Evolutionary conservation across 202 grass and related monocot genomes (phyloP), one percentile per base, ranked within the genome.

Genomic region (Miscanthus sacchariflorus): DNA sequence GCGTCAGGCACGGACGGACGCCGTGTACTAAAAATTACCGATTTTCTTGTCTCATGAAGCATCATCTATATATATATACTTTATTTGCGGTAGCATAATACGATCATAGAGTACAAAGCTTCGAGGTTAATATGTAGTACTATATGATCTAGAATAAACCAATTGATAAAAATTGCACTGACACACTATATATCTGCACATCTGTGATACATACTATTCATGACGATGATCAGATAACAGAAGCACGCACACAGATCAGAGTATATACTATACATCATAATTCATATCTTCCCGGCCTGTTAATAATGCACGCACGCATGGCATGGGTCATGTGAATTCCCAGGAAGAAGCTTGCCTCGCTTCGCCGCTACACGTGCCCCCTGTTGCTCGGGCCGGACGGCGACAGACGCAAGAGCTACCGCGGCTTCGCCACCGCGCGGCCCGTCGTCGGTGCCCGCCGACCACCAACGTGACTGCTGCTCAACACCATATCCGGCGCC

Each of bases 311-410:
- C 6, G 13, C 77, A 28, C 44, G 38, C n/a, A 43, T 19, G 6
- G 38, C n/a, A 42, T 19, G 6, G 17, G 3, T 9, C 56, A 42
- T 12, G 58, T 45, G 17, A 40, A 61, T 4, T 15, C 18, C 35
- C 0, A 3, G 12, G 23, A 45, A 15, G 5, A 25, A 9, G 18
- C 46, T 17, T 17, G 49, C 19, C 19, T 59, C 7, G 18, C 54
- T 9, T 14, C 12, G 11, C 28, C 24, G 17, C 70, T 90, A 86
- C 44, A 77, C 12, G 68, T 87, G 89, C 2, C 80, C 80, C 11
- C 84, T 61, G 8, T 68, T 19, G 74, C 89, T 90, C 9, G 89
- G 84, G 54, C 84, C 79, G 35, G 84, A 90, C 56, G 84, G 89
- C 58, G 75, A 76, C 68, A 89, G 36, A 35, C 76, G 59, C 19